Conservation (phyloP, 2,329 filamentous ascomycete species). For the Exophiala viscosa region DNA sequence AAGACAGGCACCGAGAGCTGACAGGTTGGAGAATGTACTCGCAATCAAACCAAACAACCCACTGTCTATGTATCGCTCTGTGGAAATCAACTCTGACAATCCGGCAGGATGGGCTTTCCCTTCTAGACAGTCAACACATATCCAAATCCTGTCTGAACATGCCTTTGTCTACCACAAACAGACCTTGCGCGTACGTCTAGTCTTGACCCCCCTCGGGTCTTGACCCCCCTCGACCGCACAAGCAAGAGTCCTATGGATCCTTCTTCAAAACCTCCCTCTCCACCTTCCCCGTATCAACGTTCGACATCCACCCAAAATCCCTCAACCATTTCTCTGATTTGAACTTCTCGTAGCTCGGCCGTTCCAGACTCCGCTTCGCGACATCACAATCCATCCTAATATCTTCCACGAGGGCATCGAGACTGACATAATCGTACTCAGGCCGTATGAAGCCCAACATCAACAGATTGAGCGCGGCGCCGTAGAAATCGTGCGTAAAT, state of each 20-base stretch:
- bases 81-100: no score
- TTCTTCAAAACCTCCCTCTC: conserved; percentile 29
- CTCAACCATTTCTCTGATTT: conserved; percentile 41
- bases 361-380: conserved; percentile 65
- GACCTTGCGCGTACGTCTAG: no score
- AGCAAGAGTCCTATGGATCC: background rate
- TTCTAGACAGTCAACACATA: no score
- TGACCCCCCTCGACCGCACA: background rate
- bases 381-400: conserved; percentile 88
- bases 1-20: no score
- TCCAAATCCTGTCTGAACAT: no score
- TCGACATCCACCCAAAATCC: conserved; percentile 29
- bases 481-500: conserved; percentile 74
- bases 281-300: conserved; percentile 31
- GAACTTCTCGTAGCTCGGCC: conserved; percentile 57
- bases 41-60: no score
- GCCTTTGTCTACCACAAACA: no score
- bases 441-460: conserved; percentile 85
- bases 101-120: no score
- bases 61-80: no score
- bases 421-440: conserved; percentile 80
- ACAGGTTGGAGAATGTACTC: no score
- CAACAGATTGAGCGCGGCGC: conserved; percentile 69
- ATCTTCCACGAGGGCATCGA: conserved; percentile 81
- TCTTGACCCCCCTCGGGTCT: background rate